Evolutionary conservation across 2,329 filamentous ascomycete genomes (phyloP), one percentile per base, ranked within the genome.

Genomic region (Ophiosphaerella narmari): DNA sequence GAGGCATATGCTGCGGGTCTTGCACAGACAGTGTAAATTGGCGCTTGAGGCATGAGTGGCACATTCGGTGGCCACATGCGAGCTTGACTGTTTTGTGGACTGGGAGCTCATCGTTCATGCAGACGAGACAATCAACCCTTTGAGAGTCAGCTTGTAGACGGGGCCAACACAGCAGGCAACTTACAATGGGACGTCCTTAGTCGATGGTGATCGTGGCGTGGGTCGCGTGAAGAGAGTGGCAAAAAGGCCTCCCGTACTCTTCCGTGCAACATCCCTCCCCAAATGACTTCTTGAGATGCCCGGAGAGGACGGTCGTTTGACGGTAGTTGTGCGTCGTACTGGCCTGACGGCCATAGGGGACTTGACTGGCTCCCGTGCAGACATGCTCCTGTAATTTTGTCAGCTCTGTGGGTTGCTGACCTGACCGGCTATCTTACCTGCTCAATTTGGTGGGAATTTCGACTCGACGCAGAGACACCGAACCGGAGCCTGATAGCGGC

Each of bases 1-100:
- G 91, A 14, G 91, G 90, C 90, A 96, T 95, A 59, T 90, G 86
- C 52, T 86, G 82, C 1, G 89, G 86, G 67, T 95, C 89, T 36
- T 81, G 86, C 54, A 92, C 79, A 9, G 90, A 94, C 53, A 90
- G 80, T 46, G 81, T 84, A 74, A 95, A 96, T 49, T 85, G 81
- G 42, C 85, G 83, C 70, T 85, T 87, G 35, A 96, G 77, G 70
- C 91, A 96, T 7, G 80, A 71, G 57, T 88, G 80, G 72, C 91
- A 96, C 87, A 93, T 91, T 54, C 85, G 83, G 72, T 96, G 91
- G 2, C 85, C 85, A 68, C 91, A 96, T 59, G 84, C 82, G 32
- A 96, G 82, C 69, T 86, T 89, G 33, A 86, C 86, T 31, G 87
- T 82, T 70, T 84, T 86, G 51, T 78, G 78, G 8, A 80, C 66